phyloP scores from a whole-genome alignment of 1,284 basidiomycete genomes.

The Singerocomus rubriflavus region DNA sequence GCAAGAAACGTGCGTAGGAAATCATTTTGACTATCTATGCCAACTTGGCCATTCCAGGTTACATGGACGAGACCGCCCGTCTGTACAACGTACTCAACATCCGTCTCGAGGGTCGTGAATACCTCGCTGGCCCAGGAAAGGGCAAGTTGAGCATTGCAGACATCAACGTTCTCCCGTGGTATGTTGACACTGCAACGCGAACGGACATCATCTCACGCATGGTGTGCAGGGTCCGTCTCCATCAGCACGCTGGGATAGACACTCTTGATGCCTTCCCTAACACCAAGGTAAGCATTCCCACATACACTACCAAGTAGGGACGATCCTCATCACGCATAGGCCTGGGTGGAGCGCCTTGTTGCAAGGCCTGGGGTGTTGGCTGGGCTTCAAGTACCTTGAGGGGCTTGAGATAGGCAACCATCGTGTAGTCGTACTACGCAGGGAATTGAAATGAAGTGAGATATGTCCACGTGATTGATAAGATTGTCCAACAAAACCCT shows the following conservation, averaged over 20 bases:
- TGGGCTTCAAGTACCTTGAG: slow-evolving; percentile 21
- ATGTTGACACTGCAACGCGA: neutral
- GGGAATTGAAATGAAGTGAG: too few species aligned
- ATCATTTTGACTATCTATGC: neutral
- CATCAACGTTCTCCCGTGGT: slow-evolving; percentile 39
- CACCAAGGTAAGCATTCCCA: slow-evolving; percentile 30
- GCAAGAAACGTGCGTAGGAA: slow-evolving; percentile 30
- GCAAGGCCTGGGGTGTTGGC: slow-evolving; percentile 24
- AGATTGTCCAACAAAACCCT: neutral
- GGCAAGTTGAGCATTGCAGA: slow-evolving; percentile 48
- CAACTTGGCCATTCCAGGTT: slow-evolving; percentile 33
- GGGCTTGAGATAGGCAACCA: neutral
- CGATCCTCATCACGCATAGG: slow-evolving; percentile 15
- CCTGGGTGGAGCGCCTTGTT: slow-evolving; percentile 31
- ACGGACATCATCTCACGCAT: slow-evolving; percentile 11
- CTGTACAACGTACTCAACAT: slow-evolving; percentile 54
- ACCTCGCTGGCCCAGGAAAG: slow-evolving; percentile 48
- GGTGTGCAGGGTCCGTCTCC: slow-evolving; percentile 39
- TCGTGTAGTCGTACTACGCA: slow-evolving; percentile 1
- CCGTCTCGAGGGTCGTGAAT: slow-evolving; percentile 42
- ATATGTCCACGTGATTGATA: slow-evolving; percentile 7
- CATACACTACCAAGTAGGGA: neutral
- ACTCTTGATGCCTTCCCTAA: slow-evolving; percentile 41
- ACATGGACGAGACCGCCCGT: slow-evolving; percentile 50
- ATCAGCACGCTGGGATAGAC: slow-evolving; percentile 37